These are phyloP conservation scores for Nitzschia inconspicua DNA, from an alignment of 108 stramenopile genomes.

Conservation along the genomic window DNA sequence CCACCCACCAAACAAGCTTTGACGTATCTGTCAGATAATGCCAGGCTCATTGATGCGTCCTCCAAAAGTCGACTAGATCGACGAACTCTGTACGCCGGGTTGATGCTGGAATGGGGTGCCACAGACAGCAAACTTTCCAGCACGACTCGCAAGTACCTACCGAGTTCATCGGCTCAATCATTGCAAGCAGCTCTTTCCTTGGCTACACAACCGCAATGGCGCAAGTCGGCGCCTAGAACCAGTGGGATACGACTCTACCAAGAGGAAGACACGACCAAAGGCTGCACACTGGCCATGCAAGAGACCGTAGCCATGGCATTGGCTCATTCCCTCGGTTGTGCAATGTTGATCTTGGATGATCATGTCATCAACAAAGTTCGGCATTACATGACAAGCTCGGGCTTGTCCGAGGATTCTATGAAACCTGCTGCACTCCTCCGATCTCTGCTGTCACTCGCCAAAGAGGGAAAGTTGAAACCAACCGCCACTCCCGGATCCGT, in stretches of 20 bases:
- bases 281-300: conserved; percentile 77
- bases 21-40: conserved; percentile 25
- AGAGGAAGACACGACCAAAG: conserved; percentile 13
- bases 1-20: conserved; percentile 45
- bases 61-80: conserved; percentile 70
- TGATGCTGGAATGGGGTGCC: conserved; percentile 64
- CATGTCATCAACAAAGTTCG: conserved; percentile 56
- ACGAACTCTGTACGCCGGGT: conserved; percentile 66
- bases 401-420: conserved; percentile 44
- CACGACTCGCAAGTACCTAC: conserved; percentile 53
- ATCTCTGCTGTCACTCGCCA: conserved; percentile 56
- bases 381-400: conserved; percentile 39
- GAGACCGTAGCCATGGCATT: conserved; percentile 84
- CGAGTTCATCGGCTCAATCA: conserved; percentile 37
- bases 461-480: conserved; percentile 29
- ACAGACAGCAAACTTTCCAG: conserved; percentile 35
- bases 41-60: conserved; percentile 41
- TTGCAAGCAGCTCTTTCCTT: conserved; percentile 74
- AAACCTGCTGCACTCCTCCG: conserved; percentile 58
- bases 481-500: conserved; percentile 40
- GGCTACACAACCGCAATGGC: conserved; percentile 80
- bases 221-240: conserved; percentile 36
- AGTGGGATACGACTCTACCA: conserved; percentile 39
- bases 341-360: conserved; percentile 73
- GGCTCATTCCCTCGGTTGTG: conserved; percentile 81